phyloP scores from a whole-genome alignment of 1,284 basidiomycete genomes.

The Austropuccinia psidii region DNA sequence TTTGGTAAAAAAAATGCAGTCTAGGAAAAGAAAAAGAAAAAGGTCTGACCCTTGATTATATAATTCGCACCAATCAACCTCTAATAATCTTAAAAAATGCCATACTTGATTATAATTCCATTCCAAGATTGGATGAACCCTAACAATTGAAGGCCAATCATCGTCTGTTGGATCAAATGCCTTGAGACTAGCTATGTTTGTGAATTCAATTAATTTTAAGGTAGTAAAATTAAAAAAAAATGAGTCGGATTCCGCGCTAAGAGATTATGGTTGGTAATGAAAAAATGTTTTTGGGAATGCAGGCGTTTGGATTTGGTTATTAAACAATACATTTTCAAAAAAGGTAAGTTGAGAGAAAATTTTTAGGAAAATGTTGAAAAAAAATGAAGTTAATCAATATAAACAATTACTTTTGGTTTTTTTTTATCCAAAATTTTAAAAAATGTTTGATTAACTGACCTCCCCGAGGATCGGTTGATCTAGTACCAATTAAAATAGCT shows the following conservation, averaged over 20 bases:
- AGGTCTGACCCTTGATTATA: constrained; percentile 77
- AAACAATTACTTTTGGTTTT: too few relatives aligned
- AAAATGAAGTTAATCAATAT: too few relatives aligned
- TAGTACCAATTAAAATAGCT: constrained; percentile 81
- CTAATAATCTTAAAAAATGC: constrained; percentile 67
- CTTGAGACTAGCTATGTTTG: constrained; percentile 53
- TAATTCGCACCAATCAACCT: constrained; percentile 74
- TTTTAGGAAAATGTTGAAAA: too few relatives aligned
- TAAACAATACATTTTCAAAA: too few relatives aligned
- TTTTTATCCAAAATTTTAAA: not conserved
- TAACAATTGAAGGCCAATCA: constrained; percentile 79
- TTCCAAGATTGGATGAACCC: constrained; percentile 91
- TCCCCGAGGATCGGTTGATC: constrained; percentile 83
- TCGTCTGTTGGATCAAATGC: constrained; percentile 70
- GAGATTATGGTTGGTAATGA: not conserved
- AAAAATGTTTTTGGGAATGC: not conserved
- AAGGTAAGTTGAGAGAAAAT: too few relatives aligned
- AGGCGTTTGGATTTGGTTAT: too few relatives aligned
- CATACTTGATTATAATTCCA: constrained; percentile 88
- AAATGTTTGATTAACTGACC: constrained; percentile 55
- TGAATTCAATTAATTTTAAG: constrained; percentile 21
- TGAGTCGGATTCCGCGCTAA: not conserved
- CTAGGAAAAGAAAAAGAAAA: not conserved
- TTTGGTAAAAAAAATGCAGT: not conserved
- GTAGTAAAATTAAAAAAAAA: not conserved